A percentile compares a stretch with the other conserved stretches of the same genome.
These are phyloP conservation scores for Globisporangium viniferum DNA, from an alignment of 352 stramenopile genomes.

Conservation along the genomic window DNA sequence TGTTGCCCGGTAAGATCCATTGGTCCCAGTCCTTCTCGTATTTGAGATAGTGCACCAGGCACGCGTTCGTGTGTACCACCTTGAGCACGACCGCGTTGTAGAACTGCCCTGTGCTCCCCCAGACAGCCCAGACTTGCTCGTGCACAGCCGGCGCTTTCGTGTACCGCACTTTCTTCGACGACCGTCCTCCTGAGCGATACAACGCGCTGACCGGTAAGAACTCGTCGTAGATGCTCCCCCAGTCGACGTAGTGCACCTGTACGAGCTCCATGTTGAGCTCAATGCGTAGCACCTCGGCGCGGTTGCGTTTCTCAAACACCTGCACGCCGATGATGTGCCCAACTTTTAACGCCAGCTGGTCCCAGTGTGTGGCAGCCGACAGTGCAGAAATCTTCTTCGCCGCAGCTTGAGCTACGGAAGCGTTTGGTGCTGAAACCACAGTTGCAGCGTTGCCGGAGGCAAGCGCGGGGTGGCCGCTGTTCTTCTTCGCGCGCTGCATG, in stretches of 20 bases:
- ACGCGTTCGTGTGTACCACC: slow-evolving; percentile 72
- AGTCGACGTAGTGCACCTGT: slow-evolving; percentile 78
- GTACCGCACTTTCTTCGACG: slow-evolving; percentile 50
- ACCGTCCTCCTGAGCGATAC: slow-evolving; percentile 31
- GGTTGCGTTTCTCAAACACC: slow-evolving; percentile 74
- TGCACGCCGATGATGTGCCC: slow-evolving; percentile 71
- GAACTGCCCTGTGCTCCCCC: slow-evolving; percentile 63
- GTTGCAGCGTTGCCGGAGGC: neutral
- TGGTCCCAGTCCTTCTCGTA: slow-evolving; percentile 85
- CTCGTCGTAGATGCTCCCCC: slow-evolving; percentile 82
- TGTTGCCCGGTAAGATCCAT: slow-evolving; percentile 73
- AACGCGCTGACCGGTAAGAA: slow-evolving; percentile 62
- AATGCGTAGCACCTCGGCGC: slow-evolving; percentile 60
- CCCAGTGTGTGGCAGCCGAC: slow-evolving; percentile 51
- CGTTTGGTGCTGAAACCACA: neutral
- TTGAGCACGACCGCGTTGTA: slow-evolving; percentile 82
- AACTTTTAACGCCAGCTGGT: slow-evolving; percentile 53
- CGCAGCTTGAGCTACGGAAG: neutral
- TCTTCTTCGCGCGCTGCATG: slow-evolving; percentile 26
- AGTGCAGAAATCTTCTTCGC: slow-evolving; percentile 8
- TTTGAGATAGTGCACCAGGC: slow-evolving; percentile 81
- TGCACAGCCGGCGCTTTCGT: slow-evolving; percentile 65
- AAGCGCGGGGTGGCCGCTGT: slow-evolving; percentile 17
- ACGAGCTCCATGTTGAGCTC: slow-evolving; percentile 69
- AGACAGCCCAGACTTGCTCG: slow-evolving; percentile 70